phyloP scores from a whole-genome alignment of 164 flowering plant genomes.

The Santalum album region DNA sequence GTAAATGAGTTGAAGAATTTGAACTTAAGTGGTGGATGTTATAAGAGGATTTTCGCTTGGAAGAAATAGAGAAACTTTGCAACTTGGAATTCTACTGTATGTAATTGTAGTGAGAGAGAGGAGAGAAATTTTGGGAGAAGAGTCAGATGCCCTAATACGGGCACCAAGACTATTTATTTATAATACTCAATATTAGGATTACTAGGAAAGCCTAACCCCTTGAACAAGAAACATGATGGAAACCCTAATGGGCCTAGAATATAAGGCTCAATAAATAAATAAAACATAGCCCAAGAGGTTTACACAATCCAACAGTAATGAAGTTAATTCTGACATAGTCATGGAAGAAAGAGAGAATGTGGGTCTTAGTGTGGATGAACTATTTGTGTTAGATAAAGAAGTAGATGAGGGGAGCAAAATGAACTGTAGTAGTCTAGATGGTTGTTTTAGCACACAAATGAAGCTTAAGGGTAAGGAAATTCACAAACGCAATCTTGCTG shows the following conservation, averaged over 20 bases:
- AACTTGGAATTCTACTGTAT: constrained; percentile 1
- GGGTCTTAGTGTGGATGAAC: constrained; percentile 7
- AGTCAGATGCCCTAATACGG: no score
- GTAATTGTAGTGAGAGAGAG: no score
- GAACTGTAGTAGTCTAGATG: constrained; percentile 1
- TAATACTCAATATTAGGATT: no score
- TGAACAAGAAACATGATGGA: no score
- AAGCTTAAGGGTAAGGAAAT: constrained; percentile 29
- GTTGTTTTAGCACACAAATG: constrained; percentile 8
- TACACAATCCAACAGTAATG: no score
- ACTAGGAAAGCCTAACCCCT: no score
- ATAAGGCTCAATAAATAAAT: no score
- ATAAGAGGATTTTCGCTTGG: constrained; percentile 5
- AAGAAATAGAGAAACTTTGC: constrained; percentile 17
- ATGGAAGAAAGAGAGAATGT: constrained; percentile 11
- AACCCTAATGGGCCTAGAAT: no score
- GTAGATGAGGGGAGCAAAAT: constrained; percentile 9
- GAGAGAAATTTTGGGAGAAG: no score
- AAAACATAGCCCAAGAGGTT: no score
- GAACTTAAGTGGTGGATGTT: constrained; percentile 5
- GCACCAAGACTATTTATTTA: no score
- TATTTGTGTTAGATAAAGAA: constrained; percentile 9
- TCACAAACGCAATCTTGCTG: constrained; percentile 48
- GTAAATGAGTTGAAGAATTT: constrained; percentile 12
- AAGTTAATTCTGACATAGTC: constrained; percentile 5